Conservation (phyloP, 129 eudicot genomes). For the Artemisia annua region DNA sequence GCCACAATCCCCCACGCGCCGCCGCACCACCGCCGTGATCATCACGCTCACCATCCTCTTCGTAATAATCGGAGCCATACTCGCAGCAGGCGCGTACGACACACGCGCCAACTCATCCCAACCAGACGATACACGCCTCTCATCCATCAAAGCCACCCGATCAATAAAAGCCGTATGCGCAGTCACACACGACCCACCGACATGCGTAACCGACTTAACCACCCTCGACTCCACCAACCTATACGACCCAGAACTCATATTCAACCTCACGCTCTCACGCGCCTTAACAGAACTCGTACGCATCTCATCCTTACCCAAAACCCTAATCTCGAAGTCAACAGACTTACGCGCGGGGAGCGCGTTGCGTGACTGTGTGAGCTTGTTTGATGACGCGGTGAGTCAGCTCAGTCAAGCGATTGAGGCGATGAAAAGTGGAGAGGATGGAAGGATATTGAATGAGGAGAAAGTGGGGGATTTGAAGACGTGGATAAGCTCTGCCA, state of each 20-base stretch:
- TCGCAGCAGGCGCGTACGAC: too few species aligned
- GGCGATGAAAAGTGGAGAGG: constrained; percentile 33
- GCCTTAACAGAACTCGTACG: constrained; percentile 34
- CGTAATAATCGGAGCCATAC: too few species aligned
- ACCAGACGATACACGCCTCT: background rate
- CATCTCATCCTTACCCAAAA: constrained; percentile 47
- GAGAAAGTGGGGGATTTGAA: constrained; percentile 49
- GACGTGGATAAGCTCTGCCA: constrained; percentile 81
- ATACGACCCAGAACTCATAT: constrained; percentile 46
- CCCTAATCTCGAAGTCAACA: constrained; percentile 36
- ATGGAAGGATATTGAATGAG: constrained; percentile 35
- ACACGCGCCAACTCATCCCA: too few species aligned
- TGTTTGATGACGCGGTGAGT: constrained; percentile 76
- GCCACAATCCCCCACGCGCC: too few species aligned
- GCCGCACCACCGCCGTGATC: too few species aligned
- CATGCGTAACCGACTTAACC: constrained; percentile 52
- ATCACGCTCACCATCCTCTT: too few species aligned
- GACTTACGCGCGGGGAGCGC: constrained; percentile 43
- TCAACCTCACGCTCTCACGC: constrained; percentile 52
- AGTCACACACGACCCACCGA: constrained; percentile 59
- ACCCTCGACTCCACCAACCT: constrained; percentile 27
- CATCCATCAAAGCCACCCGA: constrained; percentile 20
- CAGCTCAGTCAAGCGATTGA: constrained; percentile 53
- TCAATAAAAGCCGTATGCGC: constrained; percentile 56
- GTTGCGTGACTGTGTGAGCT: constrained; percentile 54